phyloP scores from a whole-genome alignment of 176 grass and related monocot species.

The Ananas comosus region DNA sequence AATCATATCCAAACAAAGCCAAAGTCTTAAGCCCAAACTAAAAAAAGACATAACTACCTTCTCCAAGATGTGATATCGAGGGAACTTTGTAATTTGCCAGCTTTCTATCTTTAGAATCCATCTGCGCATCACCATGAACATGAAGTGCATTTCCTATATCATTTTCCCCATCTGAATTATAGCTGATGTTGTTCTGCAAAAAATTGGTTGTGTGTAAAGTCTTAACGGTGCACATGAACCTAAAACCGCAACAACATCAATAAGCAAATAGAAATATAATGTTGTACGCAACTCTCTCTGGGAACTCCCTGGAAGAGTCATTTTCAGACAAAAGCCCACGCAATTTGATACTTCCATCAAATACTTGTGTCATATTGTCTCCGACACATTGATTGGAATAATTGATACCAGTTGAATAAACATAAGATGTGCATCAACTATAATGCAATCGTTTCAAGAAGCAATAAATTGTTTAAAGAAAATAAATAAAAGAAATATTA shows the following conservation, averaged over 20 bases:
- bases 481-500: background rate
- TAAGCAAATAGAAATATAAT: background rate
- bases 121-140: background rate
- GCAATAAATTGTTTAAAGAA: too few species aligned
- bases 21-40: background rate
- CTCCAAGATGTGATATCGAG: background rate
- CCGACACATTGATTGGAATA: too few species aligned
- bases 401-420: too few species aligned
- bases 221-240: background rate
- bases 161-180: background rate
- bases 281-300: too few species aligned
- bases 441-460: too few species aligned
- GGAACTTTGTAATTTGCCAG: background rate
- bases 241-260: background rate
- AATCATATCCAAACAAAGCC: constrained; percentile 1
- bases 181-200: constrained; percentile 3
- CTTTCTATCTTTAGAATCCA: background rate
- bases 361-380: too few species aligned
- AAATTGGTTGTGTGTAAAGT: background rate
- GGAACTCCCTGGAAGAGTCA: too few species aligned
- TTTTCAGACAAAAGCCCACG: too few species aligned
- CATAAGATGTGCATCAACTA: too few species aligned
- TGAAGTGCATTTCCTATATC: background rate
- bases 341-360: too few species aligned
- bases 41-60: constrained; percentile 14